A percentile compares a stretch with the other conserved stretches of the same genome.
These are phyloP conservation scores for Ceratobasidium sp. DNA, from an alignment of 1,284 basidiomycete species.

Conservation along the genomic window DNA sequence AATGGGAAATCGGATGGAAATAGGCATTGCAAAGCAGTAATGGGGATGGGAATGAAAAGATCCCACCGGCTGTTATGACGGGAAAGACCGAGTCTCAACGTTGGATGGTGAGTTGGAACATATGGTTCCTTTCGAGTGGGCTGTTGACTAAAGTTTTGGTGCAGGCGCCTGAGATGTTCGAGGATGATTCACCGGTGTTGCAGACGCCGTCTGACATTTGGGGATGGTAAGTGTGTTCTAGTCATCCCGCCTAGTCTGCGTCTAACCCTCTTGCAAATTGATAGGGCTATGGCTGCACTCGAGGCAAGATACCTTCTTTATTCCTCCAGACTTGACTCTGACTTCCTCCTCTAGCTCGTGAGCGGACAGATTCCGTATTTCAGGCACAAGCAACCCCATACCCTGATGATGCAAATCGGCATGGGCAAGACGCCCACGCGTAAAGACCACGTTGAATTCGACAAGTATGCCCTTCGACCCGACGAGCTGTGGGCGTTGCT, in stretches of 20 bases:
- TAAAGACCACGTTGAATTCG: conserved; percentile 11
- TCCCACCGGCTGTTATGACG: conserved; percentile 30
- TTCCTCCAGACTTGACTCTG: too few species aligned
- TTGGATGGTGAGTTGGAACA: conserved; percentile 20
- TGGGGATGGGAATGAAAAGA: background rate
- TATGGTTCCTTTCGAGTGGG: background rate
- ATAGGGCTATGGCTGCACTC: conserved; percentile 41
- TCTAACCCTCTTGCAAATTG: too few species aligned
- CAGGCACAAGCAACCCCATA: conserved; percentile 11
- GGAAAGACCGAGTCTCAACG: conserved; percentile 37
- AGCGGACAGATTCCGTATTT: conserved; percentile 11
- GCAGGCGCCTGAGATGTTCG: conserved; percentile 34
- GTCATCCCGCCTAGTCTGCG: too few species aligned
- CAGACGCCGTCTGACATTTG: conserved; percentile 30
- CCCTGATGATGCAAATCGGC: conserved; percentile 8
- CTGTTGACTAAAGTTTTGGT: background rate
- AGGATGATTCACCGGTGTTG: background rate
- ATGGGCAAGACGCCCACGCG: conserved; percentile 1
- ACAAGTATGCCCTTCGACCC: conserved; percentile 10
- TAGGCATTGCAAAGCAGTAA: background rate
- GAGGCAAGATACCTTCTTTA: too few species aligned
- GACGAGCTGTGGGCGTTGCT: conserved; percentile 36
- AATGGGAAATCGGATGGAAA: background rate
- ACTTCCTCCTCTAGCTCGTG: too few species aligned
- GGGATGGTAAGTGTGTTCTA: conserved; percentile 33